phyloP scores from a whole-genome alignment of 1,284 basidiomycete species.

The Ganoderma lingzhi region DNA sequence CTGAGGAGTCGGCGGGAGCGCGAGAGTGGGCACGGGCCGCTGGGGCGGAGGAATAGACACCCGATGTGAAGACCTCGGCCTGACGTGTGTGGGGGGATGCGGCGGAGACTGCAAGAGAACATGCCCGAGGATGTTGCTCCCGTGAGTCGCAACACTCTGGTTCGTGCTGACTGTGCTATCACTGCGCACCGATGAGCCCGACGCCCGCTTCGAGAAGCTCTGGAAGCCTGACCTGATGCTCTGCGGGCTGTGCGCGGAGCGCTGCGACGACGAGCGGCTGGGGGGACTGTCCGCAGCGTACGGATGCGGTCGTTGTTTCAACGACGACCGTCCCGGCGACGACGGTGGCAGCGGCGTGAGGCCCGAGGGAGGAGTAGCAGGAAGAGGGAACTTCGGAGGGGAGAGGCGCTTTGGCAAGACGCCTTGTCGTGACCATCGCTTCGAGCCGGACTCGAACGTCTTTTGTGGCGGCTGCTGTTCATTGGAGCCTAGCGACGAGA shows the following conservation, averaged over 20 bases:
- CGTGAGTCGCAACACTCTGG: conserved; percentile 39
- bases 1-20: conserved; percentile 71
- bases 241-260: conserved; percentile 50
- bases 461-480: conserved; percentile 36
- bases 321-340: conserved; percentile 29
- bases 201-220: conserved; percentile 62
- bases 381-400: conserved; percentile 67
- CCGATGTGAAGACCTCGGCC: conserved; percentile 52
- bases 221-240: conserved; percentile 57
- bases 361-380: conserved; percentile 51
- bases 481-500: conserved; percentile 60
- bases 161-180: conserved; percentile 55
- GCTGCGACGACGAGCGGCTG: conserved; percentile 55
- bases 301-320: conserved; percentile 41
- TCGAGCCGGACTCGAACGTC: conserved; percentile 48
- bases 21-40: conserved; percentile 71
- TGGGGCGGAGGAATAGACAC: conserved; percentile 72
- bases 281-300: conserved; percentile 45
- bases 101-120: conserved; percentile 19
- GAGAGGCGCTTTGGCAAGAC: conserved; percentile 59
- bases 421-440: conserved; percentile 66
- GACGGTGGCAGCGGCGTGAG: conserved; percentile 27
- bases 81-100: conserved; percentile 21
- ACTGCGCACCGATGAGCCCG: conserved; percentile 62
- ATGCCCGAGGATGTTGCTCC: conserved; percentile 34